Percentiles rank a stretch among this genome's conserved stretches.
Conservation (phyloP, 1,139 yeast species). For the Blastobotrys aristatus region DNA sequence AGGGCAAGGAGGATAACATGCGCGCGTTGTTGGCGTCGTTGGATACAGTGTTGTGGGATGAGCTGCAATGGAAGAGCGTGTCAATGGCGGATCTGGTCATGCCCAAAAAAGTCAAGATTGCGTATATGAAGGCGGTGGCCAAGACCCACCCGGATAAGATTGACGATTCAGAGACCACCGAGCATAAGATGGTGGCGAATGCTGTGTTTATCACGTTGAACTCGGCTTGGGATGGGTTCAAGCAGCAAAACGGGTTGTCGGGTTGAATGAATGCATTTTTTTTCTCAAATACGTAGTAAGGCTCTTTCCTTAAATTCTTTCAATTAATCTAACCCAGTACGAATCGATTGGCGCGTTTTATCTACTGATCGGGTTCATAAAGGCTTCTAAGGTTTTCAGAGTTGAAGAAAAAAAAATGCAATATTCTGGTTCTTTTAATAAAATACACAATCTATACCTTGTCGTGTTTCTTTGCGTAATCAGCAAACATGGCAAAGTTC, state of each 20-base stretch:
- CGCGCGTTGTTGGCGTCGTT: conserved; percentile 68
- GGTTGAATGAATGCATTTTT: too few relatives aligned
- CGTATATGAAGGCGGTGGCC: conserved; percentile 89
- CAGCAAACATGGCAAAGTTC: conserved; percentile 24
- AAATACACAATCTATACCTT: conserved; percentile 12
- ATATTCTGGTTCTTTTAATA: not conserved
- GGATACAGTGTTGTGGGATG: conserved; percentile 59
- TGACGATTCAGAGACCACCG: conserved; percentile 49
- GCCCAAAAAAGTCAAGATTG: conserved; percentile 84
- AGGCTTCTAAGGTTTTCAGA: too few relatives aligned
- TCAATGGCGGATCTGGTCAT: conserved; percentile 71
- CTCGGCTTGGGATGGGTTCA: conserved; percentile 88
- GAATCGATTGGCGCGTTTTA: too few relatives aligned
- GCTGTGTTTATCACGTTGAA: conserved; percentile 79
- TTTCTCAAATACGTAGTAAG: not conserved
- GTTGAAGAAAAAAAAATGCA: too few relatives aligned
- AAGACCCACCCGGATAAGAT: conserved; percentile 93
- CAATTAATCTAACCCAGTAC: too few relatives aligned
- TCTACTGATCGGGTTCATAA: too few relatives aligned
- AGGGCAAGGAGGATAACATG: conserved; percentile 71
- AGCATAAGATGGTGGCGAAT: conserved; percentile 79
- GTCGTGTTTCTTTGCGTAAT: conserved; percentile 23
- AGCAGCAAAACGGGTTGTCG: conserved; percentile 47
- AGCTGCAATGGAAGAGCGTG: conserved; percentile 58
- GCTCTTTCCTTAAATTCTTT: not conserved